Base-by-base conservation (phyloP, 2,329 filamentous ascomycete species). In the Cercospora zeina region DNA sequence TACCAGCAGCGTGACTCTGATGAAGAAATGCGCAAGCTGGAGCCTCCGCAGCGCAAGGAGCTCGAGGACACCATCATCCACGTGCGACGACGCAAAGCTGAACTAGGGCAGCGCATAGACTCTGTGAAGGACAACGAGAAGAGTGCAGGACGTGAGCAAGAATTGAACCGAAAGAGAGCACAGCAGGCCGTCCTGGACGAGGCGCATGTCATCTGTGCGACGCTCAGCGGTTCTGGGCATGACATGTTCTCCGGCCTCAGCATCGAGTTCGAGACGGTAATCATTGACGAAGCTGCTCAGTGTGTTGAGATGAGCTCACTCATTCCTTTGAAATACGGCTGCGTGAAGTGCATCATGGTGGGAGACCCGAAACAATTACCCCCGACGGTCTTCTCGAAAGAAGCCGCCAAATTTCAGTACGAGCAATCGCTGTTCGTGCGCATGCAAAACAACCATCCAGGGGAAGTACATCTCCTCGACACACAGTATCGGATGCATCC, bases 401-500 rank as follows among this genome's bases (percentile, higher is more conserved):
- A 93, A 69, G 95, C 95, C 4, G 90, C 93, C 13, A 86, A 87
- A 37, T 97, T 93, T 76, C 92, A 95, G 67, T 99, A 97, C 77
- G 93, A 97, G 73, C 95, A 99, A 78, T 96, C 91, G 83, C 81
- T 99, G 77, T 99, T 99, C 79, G 95, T 97, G 58, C 89, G 95
- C 34, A 99, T 99, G 93, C 95, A 97, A 74, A 87, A 88, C 71
- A 97, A 97, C 67, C 88, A 93, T 70, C 90, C 91, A 0, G 81
- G 89, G 33, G 89, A 96, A 67, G 87, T 99, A 14, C 93, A 99
- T 79, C 82, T 99, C 27, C 85, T 99, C n/a, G 93, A 97, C 73
- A 95, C 89, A 60, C 95, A 99, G 74, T 99, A 99, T 75, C 95
- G 95, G 77, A 99, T 99, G 96, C 95, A 99, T 78, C 95, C 96